Evolutionary conservation across 305 asterid species (phyloP), one percentile per base, ranked within the genome.

Genomic region (Fraxinus greggii): DNA sequence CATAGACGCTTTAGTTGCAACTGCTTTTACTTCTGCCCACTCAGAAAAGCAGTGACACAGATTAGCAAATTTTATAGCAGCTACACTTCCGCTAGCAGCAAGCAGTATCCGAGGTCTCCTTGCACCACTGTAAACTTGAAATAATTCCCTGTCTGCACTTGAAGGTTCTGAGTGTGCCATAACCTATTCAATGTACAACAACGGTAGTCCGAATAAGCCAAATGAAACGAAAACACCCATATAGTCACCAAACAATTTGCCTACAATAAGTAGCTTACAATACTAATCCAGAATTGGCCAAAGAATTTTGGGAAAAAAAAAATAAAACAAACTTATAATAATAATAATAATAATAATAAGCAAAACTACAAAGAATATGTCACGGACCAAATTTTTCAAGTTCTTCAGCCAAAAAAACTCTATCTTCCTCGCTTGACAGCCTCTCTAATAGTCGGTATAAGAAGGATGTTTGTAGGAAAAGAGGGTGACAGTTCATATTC

Each of bases 51-150:
- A 81, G 76, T 81, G 85, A 69, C 92, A 89, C 12, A 89, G 85
- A 74, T 83, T 86, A 4, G 90, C 82, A 73, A 89, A 89, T 83
- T 86, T 86, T 54, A 89, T 85, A 70, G 92, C 89, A 51, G 92
- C 92, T 31, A 87, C 92, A 78, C 90, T 89, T 70, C 92, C 92
- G 78, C 89, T 84, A 5, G 92, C 92, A 13, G 89, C 90, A 5
- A 89, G 86, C 7, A 89, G 85, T 61, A 89, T 86, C 12, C 80
- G 88, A 51, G 90, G 89, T 75, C 81, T 89, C 77, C 89, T 86
- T 36, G 78, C 76, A 45, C 63, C 75, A 9, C 38, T 56, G 13
- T 38, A 75, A 10, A 72, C 54, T 78, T 82, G 80, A 77, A 7
- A 35, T 3, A 76, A 24, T 75, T 80, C 77, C 76, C 67, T 74